Base-by-base conservation (phyloP, 352 stramenopile species). In the Aphanomyces cochlioides region DNA sequence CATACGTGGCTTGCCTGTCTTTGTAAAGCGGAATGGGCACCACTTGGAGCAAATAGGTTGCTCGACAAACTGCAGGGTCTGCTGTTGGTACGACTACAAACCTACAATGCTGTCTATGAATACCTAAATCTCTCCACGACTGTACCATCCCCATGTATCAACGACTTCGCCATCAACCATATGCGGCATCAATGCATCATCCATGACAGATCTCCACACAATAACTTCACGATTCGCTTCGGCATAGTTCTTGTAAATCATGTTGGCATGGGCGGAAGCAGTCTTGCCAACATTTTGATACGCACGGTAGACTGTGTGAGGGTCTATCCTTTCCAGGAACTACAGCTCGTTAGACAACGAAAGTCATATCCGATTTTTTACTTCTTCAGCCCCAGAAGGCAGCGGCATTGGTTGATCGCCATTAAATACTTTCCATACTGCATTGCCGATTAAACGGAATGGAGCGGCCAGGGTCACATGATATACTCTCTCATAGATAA, bases 371-470 rank as follows among this genome's bases (percentile, higher is more conserved):
- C 28, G 28, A 28, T 28, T 28, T 50, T n/a, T 12, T 50, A 50
- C 43, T 2, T 50, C 43, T 12, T n/a, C 43, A n/a, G 43, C 43
- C 1, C 43, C 43, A n/a, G 10, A 12, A 12, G 43, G 43, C 43
- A 50, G 43, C 43, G 43, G 43, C 43, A 50, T 50, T n/a, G 10
- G 43, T 1, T 50, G 17, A 12, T 50, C 1, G 43, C 43, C 43
- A n/a, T 50, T 56, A 5, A 67, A 38, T 8, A 57, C 60, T 19
- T 7, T 15, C 60, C 60, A 67, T 17, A 56, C 45, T 15, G 60
- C 43, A 0, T 8, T 37, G 17, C 28, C 60, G 28, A 57, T 41
- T 21, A 36, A 4, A 41, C 47, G 28, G 17, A 67, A 54, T 4
- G 60, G 60, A 8, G 47, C 47, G 17, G 17, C 47, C n/a, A 54